These are phyloP conservation scores for Rhizoclosmatium sp. DNA, from an alignment of 192 early-diverging fungal species.

Conservation along the genomic window DNA sequence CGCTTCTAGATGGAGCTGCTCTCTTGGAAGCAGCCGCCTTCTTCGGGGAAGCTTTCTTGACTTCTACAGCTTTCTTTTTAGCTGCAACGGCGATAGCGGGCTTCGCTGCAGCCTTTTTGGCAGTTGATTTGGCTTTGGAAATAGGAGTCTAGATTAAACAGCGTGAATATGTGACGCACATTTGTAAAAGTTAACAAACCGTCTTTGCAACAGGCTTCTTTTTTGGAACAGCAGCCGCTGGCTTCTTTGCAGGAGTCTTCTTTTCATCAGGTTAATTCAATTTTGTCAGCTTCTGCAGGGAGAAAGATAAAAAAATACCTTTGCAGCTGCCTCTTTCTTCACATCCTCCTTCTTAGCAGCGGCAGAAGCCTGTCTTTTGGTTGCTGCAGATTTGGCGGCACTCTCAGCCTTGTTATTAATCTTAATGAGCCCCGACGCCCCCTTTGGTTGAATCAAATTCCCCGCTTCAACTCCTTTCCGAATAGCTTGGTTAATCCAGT, in stretches of 20 bases:
- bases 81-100: constrained; percentile 19
- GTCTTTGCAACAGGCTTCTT: constrained; percentile 2
- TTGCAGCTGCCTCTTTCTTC: neutral
- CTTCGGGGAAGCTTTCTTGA: constrained; percentile 5
- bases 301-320: neutral
- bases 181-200: neutral
- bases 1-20: constrained; percentile 57
- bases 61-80: constrained; percentile 47
- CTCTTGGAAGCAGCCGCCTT: constrained; percentile 30
- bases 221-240: constrained; percentile 13
- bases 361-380: neutral
- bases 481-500: constrained; percentile 69
- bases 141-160: neutral
- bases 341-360: constrained; percentile 19
- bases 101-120: constrained; percentile 32
- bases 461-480: constrained; percentile 71
- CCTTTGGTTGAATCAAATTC: constrained; percentile 72
- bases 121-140: constrained; percentile 29
- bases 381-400: constrained; percentile 45
- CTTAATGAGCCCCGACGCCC: constrained; percentile 72
- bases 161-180: neutral
- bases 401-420: constrained; percentile 49
- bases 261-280: neutral
- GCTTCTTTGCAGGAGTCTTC: constrained; percentile 47
- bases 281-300: neutral